Evolutionary conservation across 352 stramenopile species (phyloP), one percentile per base, ranked within the genome.

Genomic region (Peronospora farinosa): DNA sequence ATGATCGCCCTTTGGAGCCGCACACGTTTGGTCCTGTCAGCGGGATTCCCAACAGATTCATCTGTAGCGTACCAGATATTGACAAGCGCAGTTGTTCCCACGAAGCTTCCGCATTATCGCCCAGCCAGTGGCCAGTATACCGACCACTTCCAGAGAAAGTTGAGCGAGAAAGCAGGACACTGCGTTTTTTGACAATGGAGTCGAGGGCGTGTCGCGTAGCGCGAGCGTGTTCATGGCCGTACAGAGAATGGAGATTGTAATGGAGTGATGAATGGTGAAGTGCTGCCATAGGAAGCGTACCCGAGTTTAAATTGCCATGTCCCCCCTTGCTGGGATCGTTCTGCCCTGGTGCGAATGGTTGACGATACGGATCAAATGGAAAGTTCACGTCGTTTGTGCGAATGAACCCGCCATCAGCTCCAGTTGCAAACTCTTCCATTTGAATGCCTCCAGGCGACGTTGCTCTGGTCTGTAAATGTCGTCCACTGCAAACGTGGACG

Each of bases 231-330:
- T 66, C 65, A 30, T 88, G 73, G 0, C 86, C 84, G 40, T 95
- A 95, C 0, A 96, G 31, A 13, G 80, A 91, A 51, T 96, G 86
- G 0, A 93, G 36, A 41, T 96, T 92, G 63, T 95, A 96, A 47
- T 95, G 76, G 13, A 91, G 65, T 7, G 81, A 86, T 1, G 44
- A 65, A 53, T 77, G 43, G 25, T 94, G 82, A 0, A 88, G 61
- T 12, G 73, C 59, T 10, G 75, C 79, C 67, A 93, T 85, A 0
- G 84, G 75, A 16, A 94, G 59, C 1, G 86, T 95, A 27, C 59
- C 82, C 7, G 74, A 69, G 57, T 92, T 88, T 43, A 92, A 30
- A 50, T 92, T 92, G 0, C 81, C 81, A 16, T 83, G 77, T 0
- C 64, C 65, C 13, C 68, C 71, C 7, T 43, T 45, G 10, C 39